Conservation (phyloP, 768 basidiomycete species). For the Botryobasidium botryosum region DNA sequence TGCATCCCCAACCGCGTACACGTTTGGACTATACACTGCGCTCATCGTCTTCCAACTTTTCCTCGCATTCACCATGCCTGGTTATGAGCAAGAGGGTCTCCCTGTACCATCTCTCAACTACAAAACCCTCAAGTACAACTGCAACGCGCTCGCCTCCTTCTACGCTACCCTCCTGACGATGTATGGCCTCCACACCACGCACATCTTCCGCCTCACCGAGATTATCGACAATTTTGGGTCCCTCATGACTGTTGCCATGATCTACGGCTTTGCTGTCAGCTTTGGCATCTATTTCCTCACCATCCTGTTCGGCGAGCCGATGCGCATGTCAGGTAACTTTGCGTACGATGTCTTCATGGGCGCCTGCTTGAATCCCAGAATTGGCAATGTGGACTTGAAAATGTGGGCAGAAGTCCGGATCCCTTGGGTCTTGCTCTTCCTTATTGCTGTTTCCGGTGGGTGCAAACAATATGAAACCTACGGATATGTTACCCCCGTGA, state of each 20-base stretch:
- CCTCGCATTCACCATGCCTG: slow-evolving; percentile 81
- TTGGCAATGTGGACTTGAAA: slow-evolving; percentile 85
- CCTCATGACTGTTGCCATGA: slow-evolving; percentile 89
- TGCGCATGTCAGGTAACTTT: slow-evolving; percentile 89
- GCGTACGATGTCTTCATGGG: slow-evolving; percentile 98
- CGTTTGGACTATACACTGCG: slow-evolving; percentile 80
- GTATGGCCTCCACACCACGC: slow-evolving; percentile 52
- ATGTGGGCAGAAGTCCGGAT: slow-evolving; percentile 98
- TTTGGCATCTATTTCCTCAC: slow-evolving; percentile 68
- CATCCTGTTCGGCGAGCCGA: slow-evolving; percentile 56
- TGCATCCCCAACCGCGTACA: slow-evolving; percentile 76
- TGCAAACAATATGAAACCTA: slow-evolving; percentile 90
- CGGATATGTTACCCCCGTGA: slow-evolving; percentile 80
- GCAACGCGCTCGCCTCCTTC: slow-evolving; percentile 77
- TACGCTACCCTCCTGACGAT: slow-evolving; percentile 72
- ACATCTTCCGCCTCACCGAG: slow-evolving; percentile 78
- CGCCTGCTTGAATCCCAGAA: slow-evolving; percentile 79
- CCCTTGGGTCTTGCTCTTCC: slow-evolving; percentile 93
- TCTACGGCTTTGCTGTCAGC: slow-evolving; percentile 71
- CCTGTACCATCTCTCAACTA: slow-evolving; percentile 90
- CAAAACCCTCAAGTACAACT: slow-evolving; percentile 88
- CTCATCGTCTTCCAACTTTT: slow-evolving; percentile 79
- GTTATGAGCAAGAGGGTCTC: slow-evolving; percentile 85
- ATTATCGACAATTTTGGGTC: slow-evolving; percentile 95
- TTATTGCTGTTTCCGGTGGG: slow-evolving; percentile 77